A percentile compares a stretch with the other conserved stretches of the same genome.
Conservation (phyloP, 2,329 filamentous ascomycete genomes). For the Huntiella abstrusa region DNA sequence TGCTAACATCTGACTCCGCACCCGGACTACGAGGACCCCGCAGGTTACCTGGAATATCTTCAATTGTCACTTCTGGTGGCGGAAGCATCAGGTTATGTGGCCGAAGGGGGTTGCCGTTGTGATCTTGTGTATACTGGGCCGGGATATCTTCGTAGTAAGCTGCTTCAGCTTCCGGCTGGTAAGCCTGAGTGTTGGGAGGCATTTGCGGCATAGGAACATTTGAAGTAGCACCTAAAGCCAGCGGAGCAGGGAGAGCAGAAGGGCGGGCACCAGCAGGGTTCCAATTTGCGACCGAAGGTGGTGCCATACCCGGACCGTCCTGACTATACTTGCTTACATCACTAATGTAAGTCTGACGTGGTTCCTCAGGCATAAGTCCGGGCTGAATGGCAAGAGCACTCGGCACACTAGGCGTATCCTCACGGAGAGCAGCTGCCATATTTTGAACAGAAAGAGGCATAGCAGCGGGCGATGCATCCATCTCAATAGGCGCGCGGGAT, state of each 20-base stretch:
- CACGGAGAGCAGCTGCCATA: slow-evolving; percentile 22
- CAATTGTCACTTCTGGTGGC: slow-evolving; percentile 30
- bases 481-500: slow-evolving; percentile 35
- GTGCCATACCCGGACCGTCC: slow-evolving; percentile 22
- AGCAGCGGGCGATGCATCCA: slow-evolving; percentile 46
- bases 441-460: slow-evolving; percentile 16
- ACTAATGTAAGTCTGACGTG: slow-evolving; percentile 30
- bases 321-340: slow-evolving; percentile 55
- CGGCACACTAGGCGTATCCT: slow-evolving; percentile 52
- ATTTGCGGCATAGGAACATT: neutral
- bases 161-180: slow-evolving; percentile 16
- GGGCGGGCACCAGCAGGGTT: slow-evolving; percentile 18
- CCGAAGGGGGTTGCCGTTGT: slow-evolving; percentile 12
- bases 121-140: slow-evolving; percentile 49
- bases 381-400: slow-evolving; percentile 59
- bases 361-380: slow-evolving; percentile 15
- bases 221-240: slow-evolving; percentile 2
- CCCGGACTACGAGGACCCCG: slow-evolving; percentile 43
- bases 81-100: slow-evolving; percentile 11
- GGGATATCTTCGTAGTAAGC: slow-evolving; percentile 89
- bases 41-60: slow-evolving; percentile 36
- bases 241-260: slow-evolving; percentile 22
- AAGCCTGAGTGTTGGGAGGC: slow-evolving; percentile 1
- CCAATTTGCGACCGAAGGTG: slow-evolving; percentile 3
- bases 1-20: slow-evolving; percentile 58